Conservation (phyloP, 2,329 filamentous ascomycete genomes). For the Phyllosticta capitalensis region DNA sequence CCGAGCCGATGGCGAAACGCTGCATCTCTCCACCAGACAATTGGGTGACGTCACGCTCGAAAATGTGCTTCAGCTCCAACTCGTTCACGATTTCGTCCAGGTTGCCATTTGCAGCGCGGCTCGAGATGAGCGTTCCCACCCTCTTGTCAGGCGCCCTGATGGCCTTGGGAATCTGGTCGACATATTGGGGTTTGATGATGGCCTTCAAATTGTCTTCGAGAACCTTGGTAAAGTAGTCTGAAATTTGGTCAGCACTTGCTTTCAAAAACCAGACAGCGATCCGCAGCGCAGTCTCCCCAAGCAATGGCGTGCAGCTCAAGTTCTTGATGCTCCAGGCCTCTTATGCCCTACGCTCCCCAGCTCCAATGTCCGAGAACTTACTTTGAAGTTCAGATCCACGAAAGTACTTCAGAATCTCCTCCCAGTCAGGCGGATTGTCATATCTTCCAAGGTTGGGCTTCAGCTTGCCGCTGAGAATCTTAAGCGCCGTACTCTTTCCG, state of each 20-base stretch:
- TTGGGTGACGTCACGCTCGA: constrained; percentile 80
- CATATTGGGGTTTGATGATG: constrained; percentile 97
- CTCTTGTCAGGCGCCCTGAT: constrained; percentile 73
- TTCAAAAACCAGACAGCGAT: neutral
- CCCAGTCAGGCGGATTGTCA: constrained; percentile 97
- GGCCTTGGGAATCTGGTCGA: constrained; percentile 93
- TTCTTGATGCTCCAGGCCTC: neutral
- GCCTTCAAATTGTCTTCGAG: constrained; percentile 96
- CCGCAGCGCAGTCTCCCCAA: neutral
- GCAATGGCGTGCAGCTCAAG: neutral
- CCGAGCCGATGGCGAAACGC: constrained; percentile 91
- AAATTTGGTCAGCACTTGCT: constrained; percentile 15
- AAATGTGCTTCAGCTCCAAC: constrained; percentile 79
- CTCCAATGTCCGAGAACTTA: constrained; percentile 36
- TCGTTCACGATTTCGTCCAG: constrained; percentile 71
- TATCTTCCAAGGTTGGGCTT: constrained; percentile 95
- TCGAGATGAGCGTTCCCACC: constrained; percentile 69
- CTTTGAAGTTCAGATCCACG: constrained; percentile 95
- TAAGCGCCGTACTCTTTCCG: constrained; percentile 98
- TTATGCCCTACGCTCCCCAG: neutral
- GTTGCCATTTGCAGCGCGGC: constrained; percentile 68
- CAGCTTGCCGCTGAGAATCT: constrained; percentile 95
- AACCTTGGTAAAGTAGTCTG: constrained; percentile 97
- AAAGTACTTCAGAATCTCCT: constrained; percentile 98
- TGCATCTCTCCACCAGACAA: constrained; percentile 97